Base-by-base conservation (phyloP, 805 yeast genomes). In the Wickerhamiella kurtzmanii region DNA sequence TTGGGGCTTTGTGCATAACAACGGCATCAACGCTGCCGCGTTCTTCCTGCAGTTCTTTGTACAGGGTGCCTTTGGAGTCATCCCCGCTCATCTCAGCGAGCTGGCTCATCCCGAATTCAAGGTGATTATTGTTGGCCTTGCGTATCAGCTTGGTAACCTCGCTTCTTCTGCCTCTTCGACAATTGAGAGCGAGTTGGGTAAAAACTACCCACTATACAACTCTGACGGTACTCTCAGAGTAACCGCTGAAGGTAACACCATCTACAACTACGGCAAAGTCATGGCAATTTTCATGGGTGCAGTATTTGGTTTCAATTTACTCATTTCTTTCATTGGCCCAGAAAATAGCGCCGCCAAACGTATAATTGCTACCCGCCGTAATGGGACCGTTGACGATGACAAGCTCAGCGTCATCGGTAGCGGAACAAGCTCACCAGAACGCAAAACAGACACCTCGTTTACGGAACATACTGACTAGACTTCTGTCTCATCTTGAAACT, bases 1-100 rank as follows among this genome's bases (percentile, higher is more conserved):
- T 22, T 73, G 77, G 68, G 77, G 77, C 2, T 76, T 73, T 56
- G 59, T 66, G 17, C 57, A 58, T 22, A 62, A 58, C 37, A 69
- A 70, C 16, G 72, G 77, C 21, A 69, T 75, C 51, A 74, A 73
- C 50, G 81, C 79, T 25, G 78, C 79, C 1, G 77, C 65, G 4
- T 80, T 80, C 63, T 78, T 78, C 65, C 58, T 79, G 57, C 82
- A 79, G 59, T 72, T 74, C 56, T 73, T 75, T 47, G 81, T 80
- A 3, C 80, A 77, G 67, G 87, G 86, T 32, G 78, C 79, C 4
- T 81, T 84, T 82, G 86, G 87, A 51, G 75, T 80, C 43, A 69
- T 76, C 11, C 84, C 87, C 16, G 72, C 78, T 39, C 78, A 79
- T 61, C 64, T 81, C 37, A 67, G 78, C 25, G 88, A 81, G 61